A percentile compares a stretch with the other conserved stretches of the same genome.
Conservation (phyloP, 225 moss, liverwort and hornwort genomes). For the Marchantia polymorpha region DNA sequence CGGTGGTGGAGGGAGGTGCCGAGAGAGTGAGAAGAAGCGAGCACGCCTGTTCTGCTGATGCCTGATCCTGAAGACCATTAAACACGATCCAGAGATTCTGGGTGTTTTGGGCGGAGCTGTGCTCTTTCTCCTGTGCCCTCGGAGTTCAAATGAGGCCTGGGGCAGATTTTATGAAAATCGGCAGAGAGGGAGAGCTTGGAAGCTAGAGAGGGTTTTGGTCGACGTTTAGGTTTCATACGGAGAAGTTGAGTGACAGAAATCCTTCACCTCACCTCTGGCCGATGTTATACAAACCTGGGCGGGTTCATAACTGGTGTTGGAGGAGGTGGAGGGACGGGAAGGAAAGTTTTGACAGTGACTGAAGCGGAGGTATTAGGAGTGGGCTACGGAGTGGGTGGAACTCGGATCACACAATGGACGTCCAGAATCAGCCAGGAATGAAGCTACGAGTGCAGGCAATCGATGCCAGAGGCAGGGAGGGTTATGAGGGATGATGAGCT, state of each 20-base stretch:
- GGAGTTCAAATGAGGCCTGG: conserved; percentile 2
- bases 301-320: neutral
- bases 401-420: conserved; percentile 27
- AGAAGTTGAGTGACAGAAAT: neutral
- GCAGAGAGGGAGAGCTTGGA: neutral
- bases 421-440: conserved; percentile 21
- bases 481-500: conserved; percentile 22
- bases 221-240: neutral
- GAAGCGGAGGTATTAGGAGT: neutral
- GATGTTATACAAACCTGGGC: conserved; percentile 8
- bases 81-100: conserved; percentile 19
- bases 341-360: neutral
- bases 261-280: neutral
- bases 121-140: neutral
- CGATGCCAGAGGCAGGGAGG: conserved; percentile 33
- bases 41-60: neutral
- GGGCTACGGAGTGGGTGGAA: conserved; percentile 10
- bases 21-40: neutral
- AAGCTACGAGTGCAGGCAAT: conserved; percentile 25
- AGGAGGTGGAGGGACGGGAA: neutral
- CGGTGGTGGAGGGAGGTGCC: neutral
- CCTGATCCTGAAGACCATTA: conserved; percentile 7
- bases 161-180: neutral
- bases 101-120: conserved; percentile 6
- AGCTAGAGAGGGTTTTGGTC: conserved; percentile 9